Evolutionary conservation across 192 early-diverging fungal species (phyloP).

Genomic region (Coemansia sp.): DNA sequence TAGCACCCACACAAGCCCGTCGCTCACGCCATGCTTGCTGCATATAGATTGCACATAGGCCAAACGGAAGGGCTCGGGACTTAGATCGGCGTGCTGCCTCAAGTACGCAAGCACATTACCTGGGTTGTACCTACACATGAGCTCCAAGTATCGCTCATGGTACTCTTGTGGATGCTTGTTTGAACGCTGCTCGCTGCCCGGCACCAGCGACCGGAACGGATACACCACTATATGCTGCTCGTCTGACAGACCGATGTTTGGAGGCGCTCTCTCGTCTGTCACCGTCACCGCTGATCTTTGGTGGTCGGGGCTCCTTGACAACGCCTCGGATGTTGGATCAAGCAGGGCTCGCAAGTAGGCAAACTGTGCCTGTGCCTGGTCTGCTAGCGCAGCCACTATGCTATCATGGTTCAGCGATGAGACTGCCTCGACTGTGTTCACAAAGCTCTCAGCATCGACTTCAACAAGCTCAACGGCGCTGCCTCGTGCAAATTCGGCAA

Average conservation of each 20-base stretch:
- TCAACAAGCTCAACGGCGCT: constrained; percentile 31
- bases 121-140: constrained; percentile 45
- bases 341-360: constrained; percentile 47
- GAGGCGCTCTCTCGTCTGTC: constrained; percentile 42
- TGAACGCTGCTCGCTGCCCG: constrained; percentile 16
- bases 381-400: constrained; percentile 19
- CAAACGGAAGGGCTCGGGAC: constrained; percentile 43
- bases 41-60: constrained; percentile 39
- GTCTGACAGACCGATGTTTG: constrained; percentile 43
- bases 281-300: neutral
- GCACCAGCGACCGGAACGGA: constrained; percentile 42
- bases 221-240: constrained; percentile 54
- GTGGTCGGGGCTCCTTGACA: constrained; percentile 14
- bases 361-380: constrained; percentile 31
- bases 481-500: constrained; percentile 20
- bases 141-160: constrained; percentile 52
- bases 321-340: constrained; percentile 28
- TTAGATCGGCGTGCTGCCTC: constrained; percentile 32
- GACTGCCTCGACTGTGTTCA: constrained; percentile 21
- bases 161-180: constrained; percentile 37
- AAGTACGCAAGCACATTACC: constrained; percentile 37
- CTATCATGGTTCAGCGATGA: constrained; percentile 23
- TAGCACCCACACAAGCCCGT: constrained; percentile 51
- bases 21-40: constrained; percentile 24
- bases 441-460: constrained; percentile 42